phyloP scores from a whole-genome alignment of 257 asterid genomes.

The Jacaranda mimosifolia region DNA sequence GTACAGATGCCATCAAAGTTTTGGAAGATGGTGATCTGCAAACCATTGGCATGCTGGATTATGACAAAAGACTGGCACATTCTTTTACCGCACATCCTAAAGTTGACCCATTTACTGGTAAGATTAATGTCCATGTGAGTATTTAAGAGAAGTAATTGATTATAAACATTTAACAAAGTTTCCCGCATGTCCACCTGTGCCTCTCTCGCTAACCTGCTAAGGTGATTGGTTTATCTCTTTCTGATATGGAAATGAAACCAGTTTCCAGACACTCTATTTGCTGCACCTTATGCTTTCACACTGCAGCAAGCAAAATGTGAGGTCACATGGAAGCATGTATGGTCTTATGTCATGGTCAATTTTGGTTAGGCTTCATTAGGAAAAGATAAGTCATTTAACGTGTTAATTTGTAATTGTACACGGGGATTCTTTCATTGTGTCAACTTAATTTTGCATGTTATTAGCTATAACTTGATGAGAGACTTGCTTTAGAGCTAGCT shows the following conservation, averaged over 20 bases:
- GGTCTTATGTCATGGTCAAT: neutral
- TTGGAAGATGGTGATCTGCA: constrained; percentile 96
- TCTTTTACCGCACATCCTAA: constrained; percentile 98
- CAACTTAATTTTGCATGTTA: too few species aligned
- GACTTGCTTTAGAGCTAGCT: too few species aligned
- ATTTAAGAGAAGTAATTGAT: neutral
- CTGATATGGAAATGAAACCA: neutral
- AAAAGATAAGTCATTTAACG: neutral
- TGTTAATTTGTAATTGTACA: neutral
- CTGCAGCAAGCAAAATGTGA: constrained; percentile 10
- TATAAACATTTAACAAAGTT: neutral
- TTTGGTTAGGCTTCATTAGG: neutral
- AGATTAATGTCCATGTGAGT: constrained; percentile 32
- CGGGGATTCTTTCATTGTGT: too few species aligned
- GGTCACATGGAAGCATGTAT: neutral
- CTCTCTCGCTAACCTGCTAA: constrained; percentile 10
- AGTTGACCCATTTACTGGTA: constrained; percentile 94
- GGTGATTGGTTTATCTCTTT: neutral
- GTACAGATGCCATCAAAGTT: constrained; percentile 82
- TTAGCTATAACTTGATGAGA: too few species aligned
- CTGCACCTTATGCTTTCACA: neutral
- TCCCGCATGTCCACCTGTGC: neutral
- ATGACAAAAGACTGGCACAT: constrained; percentile 87
- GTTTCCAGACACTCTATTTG: neutral
- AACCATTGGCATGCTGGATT: constrained; percentile 93